phyloP scores from a whole-genome alignment of 163 green algal species.

The Chlorella variabilis region DNA sequence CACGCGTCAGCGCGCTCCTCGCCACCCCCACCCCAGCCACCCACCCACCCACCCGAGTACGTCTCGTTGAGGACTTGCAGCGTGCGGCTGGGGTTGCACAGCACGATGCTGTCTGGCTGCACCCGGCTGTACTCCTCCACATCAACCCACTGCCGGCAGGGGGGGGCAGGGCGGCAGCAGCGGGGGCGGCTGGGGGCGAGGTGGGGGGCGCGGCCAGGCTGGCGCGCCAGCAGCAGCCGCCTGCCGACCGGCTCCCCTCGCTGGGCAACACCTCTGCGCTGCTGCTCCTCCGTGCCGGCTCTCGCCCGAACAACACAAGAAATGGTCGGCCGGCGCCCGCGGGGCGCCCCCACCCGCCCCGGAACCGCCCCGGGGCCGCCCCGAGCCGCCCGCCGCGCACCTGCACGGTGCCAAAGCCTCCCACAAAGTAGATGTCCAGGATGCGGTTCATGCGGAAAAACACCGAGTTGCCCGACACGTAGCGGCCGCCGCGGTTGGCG shows the following conservation, averaged over 20 bases:
- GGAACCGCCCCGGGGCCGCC: too few species aligned
- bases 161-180: not conserved
- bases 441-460: constrained; percentile 97
- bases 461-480: constrained; percentile 77
- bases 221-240: too few species aligned
- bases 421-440: constrained; percentile 99
- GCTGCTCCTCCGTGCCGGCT: too few species aligned
- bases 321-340: too few species aligned
- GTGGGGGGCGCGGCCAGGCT: not conserved
- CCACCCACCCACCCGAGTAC: constrained; percentile 32
- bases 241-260: too few species aligned
- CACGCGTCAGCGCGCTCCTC: too few species aligned
- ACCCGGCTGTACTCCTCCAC: constrained; percentile 73
- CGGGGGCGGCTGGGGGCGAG: not conserved
- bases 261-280: too few species aligned
- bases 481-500: constrained; percentile 15
- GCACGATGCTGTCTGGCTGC: constrained; percentile 81
- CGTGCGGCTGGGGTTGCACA: constrained; percentile 61
- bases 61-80: constrained; percentile 78
- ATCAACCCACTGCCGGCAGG: constrained; percentile 74
- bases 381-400: too few species aligned
- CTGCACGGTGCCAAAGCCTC: constrained; percentile 96
- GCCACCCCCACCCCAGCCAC: not conserved
- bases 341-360: too few species aligned
- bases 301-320: too few species aligned